Base-by-base conservation (phyloP, 2,329 filamentous ascomycete species). In the Fusarium hostae region DNA sequence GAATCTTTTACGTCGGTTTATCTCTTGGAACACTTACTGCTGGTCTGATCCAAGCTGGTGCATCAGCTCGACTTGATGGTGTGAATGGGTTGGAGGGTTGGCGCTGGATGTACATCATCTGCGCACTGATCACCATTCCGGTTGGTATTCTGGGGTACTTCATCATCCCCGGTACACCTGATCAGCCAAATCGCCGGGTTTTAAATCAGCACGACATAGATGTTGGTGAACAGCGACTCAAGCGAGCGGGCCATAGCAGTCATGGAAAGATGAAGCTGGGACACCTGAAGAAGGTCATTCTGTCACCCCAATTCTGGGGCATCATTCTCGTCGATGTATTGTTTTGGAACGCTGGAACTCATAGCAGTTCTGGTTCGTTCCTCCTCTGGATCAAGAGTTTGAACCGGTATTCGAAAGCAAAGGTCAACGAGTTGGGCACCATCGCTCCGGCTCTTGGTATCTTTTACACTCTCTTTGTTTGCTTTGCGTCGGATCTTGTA, bases 41-140 rank as follows among this genome's bases (percentile, higher is more conserved):
- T 1, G 86, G 86, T 1, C 77, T 88, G 18, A 85, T 88, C 56
- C 82, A 84, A 69, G 81, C 83, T 5, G 84, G 81, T 0, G 80
- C 84, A 6, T 82, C 81, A 2, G 70, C 78, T 2, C 75, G 80
- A 2, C 78, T 86, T 1, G 79, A 85, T 39, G 84, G 83, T 2
- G 79, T 86, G 7, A 76, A 82, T 28, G 85, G 85, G 0, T 78
- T 86, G 1, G 81, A 81, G 2, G 85, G 84, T 1, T 87, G 85
- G 84, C 78, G 85, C n/a, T 89, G 87, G 87, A 86, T 89, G 80
- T 89, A 88, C 71, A 85, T 87, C 48, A 86, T 88, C 74, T 83
- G 82, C 56, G 80, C 85, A 6, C 63, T 89, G 9, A 86, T 89
- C 63, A 89, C 88, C 3, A 85, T 89, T 16, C 86, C 86, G 0